Evolutionary conservation across 176 grass and related monocot species (phyloP).

Genomic region (Leersia perrieri): DNA sequence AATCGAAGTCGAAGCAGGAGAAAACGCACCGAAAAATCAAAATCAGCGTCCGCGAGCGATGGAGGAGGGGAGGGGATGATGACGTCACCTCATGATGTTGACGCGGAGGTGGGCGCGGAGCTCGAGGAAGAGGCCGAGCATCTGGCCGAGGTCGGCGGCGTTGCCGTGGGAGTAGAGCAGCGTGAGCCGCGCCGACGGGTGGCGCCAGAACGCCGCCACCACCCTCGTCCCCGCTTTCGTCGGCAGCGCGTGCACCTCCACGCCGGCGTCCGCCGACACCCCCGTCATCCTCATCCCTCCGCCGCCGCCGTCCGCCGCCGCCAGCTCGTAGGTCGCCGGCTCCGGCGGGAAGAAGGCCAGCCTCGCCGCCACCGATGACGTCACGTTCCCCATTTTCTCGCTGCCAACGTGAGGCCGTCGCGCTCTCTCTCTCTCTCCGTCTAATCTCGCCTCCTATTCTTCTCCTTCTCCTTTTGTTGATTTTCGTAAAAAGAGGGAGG

Average conservation of each 20-base stretch:
- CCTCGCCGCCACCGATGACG: slow-evolving; percentile 88
- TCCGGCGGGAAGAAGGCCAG: slow-evolving; percentile 99
- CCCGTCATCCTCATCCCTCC: slow-evolving; percentile 52
- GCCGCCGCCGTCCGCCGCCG: not conserved
- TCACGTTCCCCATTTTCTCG: slow-evolving; percentile 91
- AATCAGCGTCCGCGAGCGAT: not conserved
- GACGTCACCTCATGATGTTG: slow-evolving; percentile 97
- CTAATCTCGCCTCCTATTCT: not conserved
- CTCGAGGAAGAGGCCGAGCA: slow-evolving; percentile 92
- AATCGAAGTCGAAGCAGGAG: not conserved
- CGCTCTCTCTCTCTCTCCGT: no score
- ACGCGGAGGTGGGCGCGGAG: slow-evolving; percentile 94
- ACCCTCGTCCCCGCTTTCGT: slow-evolving; percentile 71
- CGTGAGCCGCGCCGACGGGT: slow-evolving; percentile 73
- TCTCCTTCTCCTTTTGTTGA: not conserved
- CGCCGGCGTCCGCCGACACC: slow-evolving; percentile 40
- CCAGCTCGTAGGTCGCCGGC: slow-evolving; percentile 82
- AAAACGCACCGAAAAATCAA: not conserved
- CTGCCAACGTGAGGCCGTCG: slow-evolving; percentile 16
- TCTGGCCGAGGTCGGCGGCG: slow-evolving; percentile 95
- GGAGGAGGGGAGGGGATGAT: not conserved
- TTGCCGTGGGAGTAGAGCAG: slow-evolving; percentile 97
- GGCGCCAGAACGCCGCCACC: slow-evolving; percentile 78
- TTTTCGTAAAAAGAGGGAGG: not conserved
- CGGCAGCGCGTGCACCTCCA: slow-evolving; percentile 64